Conservation (phyloP, 2,329 filamentous ascomycete species). For the Ampelomyces quisqualis region DNA sequence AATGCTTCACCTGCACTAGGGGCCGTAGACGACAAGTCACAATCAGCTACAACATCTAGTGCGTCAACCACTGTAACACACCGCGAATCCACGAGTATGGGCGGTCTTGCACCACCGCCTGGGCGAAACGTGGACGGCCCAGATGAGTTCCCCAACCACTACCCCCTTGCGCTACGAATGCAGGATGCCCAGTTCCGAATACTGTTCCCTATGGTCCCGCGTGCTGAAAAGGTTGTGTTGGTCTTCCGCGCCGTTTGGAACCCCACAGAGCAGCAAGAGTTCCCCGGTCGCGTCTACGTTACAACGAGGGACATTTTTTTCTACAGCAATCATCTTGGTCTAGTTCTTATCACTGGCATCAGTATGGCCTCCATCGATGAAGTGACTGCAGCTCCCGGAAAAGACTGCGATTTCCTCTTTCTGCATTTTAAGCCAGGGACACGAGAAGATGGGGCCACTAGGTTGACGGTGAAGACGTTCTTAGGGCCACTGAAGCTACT, state of each 20-base stretch:
- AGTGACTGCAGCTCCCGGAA: constrained; percentile 84
- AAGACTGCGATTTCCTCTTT: constrained; percentile 90
- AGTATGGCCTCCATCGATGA: constrained; percentile 77
- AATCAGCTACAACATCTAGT: constrained; percentile 5
- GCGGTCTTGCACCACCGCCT: constrained; percentile 36
- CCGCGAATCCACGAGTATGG: constrained; percentile 59
- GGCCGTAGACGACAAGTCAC: constrained; percentile 19
- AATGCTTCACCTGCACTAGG: constrained; percentile 22
- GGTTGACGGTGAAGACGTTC: constrained; percentile 89
- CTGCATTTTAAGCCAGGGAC: constrained; percentile 70
- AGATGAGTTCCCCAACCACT: constrained; percentile 69
- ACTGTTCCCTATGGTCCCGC: constrained; percentile 77
- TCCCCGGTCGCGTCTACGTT: constrained; percentile 83
- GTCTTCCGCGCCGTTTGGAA: constrained; percentile 94
- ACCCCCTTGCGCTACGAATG: constrained; percentile 76
- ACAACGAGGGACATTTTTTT: constrained; percentile 90
- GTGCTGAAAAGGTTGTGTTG: constrained; percentile 79
- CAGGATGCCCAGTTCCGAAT: constrained; percentile 94
- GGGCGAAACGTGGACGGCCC: constrained; percentile 22
- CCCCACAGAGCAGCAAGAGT: constrained; percentile 71
- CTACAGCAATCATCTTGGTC: constrained; percentile 90
- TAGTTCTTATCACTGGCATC: constrained; percentile 80
- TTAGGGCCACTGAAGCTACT: constrained; percentile 82
- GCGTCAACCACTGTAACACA: constrained; percentile 40
- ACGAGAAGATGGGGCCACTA: constrained; percentile 63